phyloP scores from a whole-genome alignment of 768 basidiomycete genomes.

The Suillus variegatus region DNA sequence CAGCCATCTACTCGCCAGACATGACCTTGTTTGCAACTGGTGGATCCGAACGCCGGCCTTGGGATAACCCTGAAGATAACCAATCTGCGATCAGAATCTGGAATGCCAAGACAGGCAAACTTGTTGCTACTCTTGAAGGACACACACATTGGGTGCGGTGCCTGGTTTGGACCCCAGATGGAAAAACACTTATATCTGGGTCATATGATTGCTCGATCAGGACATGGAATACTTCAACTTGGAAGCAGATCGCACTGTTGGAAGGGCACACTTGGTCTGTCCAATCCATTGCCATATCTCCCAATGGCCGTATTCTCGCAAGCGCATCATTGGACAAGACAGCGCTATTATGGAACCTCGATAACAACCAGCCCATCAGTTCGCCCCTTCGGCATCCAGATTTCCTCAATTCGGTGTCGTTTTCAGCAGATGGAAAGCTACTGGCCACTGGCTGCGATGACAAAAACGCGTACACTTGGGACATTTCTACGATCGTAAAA shows the following conservation, averaged over 20 bases:
- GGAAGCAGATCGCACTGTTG: neutral
- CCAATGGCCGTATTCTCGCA: neutral
- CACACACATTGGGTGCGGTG: neutral
- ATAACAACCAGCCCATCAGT: neutral
- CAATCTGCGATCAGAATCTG: neutral
- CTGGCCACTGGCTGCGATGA: neutral
- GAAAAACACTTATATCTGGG: neutral
- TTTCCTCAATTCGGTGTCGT: fast-evolving
- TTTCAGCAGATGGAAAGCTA: neutral
- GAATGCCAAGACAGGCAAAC: neutral
- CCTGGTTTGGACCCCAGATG: neutral
- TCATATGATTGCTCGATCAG: fast-evolving
- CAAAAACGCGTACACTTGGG: neutral
- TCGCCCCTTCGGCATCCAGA: neutral
- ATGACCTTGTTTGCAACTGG: neutral
- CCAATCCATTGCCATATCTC: neutral
- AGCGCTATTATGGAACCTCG: neutral
- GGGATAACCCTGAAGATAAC: neutral
- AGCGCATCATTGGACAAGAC: neutral
- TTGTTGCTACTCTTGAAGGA: neutral
- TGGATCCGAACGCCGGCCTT: too few species aligned
- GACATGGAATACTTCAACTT: neutral
- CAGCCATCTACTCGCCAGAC: neutral
- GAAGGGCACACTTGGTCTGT: neutral
- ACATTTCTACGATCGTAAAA: neutral